phyloP scores from a whole-genome alignment of 2,329 filamentous ascomycete species.

The Xylaria sp. region DNA sequence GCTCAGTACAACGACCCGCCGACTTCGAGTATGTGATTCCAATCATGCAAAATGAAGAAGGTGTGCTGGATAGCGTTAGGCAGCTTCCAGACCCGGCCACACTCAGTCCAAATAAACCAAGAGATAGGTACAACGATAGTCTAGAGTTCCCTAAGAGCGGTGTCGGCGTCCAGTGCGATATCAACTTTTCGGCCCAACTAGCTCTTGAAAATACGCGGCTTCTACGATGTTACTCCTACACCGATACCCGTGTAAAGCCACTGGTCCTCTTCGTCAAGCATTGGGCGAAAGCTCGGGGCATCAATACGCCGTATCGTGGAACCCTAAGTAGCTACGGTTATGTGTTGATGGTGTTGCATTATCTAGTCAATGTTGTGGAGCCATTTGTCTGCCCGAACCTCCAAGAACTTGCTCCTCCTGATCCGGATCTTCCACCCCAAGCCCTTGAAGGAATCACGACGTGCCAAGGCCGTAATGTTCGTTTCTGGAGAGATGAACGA shows the following conservation, averaged over 20 bases:
- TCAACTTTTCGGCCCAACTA: constrained; percentile 89
- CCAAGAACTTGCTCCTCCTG: constrained; percentile 64
- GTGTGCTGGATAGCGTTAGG: constrained; percentile 58
- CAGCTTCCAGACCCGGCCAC: constrained; percentile 62
- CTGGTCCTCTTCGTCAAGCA: constrained; percentile 89
- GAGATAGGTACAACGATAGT: constrained; percentile 65
- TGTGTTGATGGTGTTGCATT: constrained; percentile 92
- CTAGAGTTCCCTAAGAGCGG: constrained; percentile 83
- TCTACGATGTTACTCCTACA: constrained; percentile 83
- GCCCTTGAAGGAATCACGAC: constrained; percentile 55
- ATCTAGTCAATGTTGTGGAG: constrained; percentile 81
- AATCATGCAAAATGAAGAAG: constrained; percentile 49
- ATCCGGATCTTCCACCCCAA: constrained; percentile 53
- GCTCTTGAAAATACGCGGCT: constrained; percentile 86
- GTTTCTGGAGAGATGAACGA: constrained; percentile 81
- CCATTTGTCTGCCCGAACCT: constrained; percentile 89
- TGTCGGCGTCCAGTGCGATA: constrained; percentile 87
- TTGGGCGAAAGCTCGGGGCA: constrained; percentile 86
- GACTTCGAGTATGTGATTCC: constrained; percentile 54
- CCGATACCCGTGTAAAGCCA: constrained; percentile 79
- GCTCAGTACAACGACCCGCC: constrained; percentile 35
- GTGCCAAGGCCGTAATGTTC: constrained; percentile 75
- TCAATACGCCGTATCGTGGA: constrained; percentile 88
- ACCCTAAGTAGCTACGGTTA: constrained; percentile 92
- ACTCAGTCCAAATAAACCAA: constrained; percentile 62